Evolutionary conservation across 805 yeast genomes (phyloP), one percentile per base, ranked within the genome.

Genomic region (Wickerhamiella siamensis): DNA sequence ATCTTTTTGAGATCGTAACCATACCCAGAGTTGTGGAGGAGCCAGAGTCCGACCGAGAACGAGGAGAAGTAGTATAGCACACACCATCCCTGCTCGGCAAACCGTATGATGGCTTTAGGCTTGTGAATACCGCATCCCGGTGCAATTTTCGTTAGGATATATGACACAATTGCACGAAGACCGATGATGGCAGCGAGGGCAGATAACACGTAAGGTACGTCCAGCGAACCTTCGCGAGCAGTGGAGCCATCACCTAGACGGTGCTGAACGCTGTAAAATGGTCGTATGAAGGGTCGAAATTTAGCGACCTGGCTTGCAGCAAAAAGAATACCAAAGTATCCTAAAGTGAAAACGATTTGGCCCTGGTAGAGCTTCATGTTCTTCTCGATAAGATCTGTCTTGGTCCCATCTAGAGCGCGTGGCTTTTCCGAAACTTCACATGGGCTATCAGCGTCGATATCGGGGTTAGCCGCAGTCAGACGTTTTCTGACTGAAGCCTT

Each of bases 61-160:
- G 82, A 70, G 9, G 61, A 50, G 5, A 70, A 50, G 62, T 75
- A 82, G 57, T 80, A 82, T 5, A 72, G 52, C 15, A 74, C 57
- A 27, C 73, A 65, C 95, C 95, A 86, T 39, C 83, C 77, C 64
- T 84, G 95, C 60, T 84, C 95, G 43, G 83, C 80, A 55, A 82
- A 84, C 44, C 95, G 70, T 43, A 72, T 72, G 18, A 67, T 63
- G 0, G 79, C 71, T 51, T 75, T 77, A 14, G 56, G 58, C 2
- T 68, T 60, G 32, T 58, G 58, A 38, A 81, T 74, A 19, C 71
- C 63, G 22, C 43, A 24, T 14, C 19, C 4, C 5, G 44, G 42
- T 12, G 46, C 46, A 4, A 44, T 15, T n/a, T 40, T 39, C n/a
- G 45, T 32, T 3, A 39, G 9, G 14, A 46, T 17, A 22, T 47